These are phyloP conservation scores for Smithsoniella earleae DNA, from an alignment of 163 green algal species.

Conservation along the genomic window DNA sequence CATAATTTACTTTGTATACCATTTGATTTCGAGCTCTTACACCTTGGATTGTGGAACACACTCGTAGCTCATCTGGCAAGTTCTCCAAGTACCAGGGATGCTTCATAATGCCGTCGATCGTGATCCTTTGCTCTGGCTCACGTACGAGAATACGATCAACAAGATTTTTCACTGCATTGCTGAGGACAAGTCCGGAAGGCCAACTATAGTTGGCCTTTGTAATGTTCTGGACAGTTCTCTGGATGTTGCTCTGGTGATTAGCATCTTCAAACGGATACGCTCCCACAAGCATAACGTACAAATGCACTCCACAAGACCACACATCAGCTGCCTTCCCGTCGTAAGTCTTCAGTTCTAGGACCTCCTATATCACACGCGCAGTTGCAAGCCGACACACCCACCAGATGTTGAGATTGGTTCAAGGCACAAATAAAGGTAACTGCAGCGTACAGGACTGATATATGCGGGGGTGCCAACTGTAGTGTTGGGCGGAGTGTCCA, in stretches of 20 bases:
- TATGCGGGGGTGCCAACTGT: slow-evolving; percentile 98
- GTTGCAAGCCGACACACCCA: too few relatives aligned
- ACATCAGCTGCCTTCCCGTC: slow-evolving; percentile 88
- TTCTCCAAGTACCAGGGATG: slow-evolving; percentile 90
- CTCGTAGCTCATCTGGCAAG: slow-evolving; percentile 68
- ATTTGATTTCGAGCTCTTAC: too few relatives aligned
- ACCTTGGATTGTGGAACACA: too few relatives aligned
- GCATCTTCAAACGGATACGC: slow-evolving; percentile 98
- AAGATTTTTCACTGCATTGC: slow-evolving; percentile 80
- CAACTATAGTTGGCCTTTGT: slow-evolving; percentile 86
- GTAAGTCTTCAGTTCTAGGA: slow-evolving; percentile 79
- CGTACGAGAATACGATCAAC: slow-evolving; percentile 85
- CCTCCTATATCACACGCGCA: slow-evolving; percentile 44
- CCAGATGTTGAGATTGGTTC: too few relatives aligned
- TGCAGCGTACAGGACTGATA: slow-evolving; percentile 82
- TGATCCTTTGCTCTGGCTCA: slow-evolving; percentile 73
- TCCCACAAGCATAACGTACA: slow-evolving; percentile 96
- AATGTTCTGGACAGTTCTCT: slow-evolving; percentile 96
- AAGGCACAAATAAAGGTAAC: too few relatives aligned
- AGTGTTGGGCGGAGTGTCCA: slow-evolving; percentile 92
- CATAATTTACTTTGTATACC: too few relatives aligned
- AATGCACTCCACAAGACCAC: slow-evolving; percentile 92
- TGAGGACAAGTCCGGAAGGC: slow-evolving; percentile 68
- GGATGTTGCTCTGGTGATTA: slow-evolving; percentile 85
- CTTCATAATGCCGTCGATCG: slow-evolving; percentile 67